These are phyloP conservation scores for Exsudoporus frostii DNA, from an alignment of 768 basidiomycete genomes.

Conservation along the genomic window DNA sequence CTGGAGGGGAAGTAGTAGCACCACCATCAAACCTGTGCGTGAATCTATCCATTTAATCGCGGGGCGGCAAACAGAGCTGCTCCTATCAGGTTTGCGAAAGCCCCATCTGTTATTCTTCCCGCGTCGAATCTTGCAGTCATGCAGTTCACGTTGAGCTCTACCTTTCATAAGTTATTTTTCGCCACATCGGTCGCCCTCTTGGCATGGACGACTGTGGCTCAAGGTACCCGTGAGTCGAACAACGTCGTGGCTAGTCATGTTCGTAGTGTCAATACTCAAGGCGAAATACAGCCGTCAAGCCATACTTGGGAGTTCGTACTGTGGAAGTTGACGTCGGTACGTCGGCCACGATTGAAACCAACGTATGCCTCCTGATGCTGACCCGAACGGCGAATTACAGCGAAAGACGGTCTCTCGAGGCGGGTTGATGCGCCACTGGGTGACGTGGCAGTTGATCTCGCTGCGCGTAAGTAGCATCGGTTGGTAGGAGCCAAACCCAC, in stretches of 20 bases:
- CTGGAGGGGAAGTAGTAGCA: not conserved
- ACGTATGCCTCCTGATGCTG: not conserved
- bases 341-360: not conserved
- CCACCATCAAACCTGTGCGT: not conserved
- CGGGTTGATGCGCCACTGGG: no score
- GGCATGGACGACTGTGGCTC: constrained; percentile 4
- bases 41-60: not conserved
- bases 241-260: not conserved
- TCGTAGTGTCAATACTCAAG: not conserved
- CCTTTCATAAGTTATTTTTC: not conserved
- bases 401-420: not conserved
- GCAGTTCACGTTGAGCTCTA: not conserved
- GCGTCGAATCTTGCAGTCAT: not conserved
- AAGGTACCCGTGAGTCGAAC: constrained; percentile 10
- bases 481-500: not conserved
- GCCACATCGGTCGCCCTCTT: not conserved
- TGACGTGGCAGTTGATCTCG: not conserved
- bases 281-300: not conserved
- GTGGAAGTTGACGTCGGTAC: not conserved
- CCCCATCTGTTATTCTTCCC: not conserved
- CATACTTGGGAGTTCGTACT: no score
- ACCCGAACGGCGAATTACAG: not conserved
- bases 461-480: not conserved
- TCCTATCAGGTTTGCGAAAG: not conserved
- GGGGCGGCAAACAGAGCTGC: not conserved